Conservation (phyloP, 495 filamentous ascomycete species). For the Neurospora pannonica region DNA sequence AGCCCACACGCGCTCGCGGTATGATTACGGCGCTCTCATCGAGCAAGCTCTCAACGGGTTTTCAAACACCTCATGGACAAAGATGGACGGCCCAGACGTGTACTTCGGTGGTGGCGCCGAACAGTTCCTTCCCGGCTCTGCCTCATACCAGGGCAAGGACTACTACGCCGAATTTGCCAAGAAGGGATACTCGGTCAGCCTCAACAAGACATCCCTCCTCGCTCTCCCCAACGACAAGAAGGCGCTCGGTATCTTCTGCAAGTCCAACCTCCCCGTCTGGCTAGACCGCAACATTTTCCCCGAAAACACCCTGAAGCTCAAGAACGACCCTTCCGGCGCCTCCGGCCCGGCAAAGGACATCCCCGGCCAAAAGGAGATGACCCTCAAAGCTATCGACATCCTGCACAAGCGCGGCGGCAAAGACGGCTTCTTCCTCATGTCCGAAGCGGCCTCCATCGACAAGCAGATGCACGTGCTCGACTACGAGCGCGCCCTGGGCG, state of each 20-base stretch:
- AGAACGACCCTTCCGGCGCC: slow-evolving; percentile 53
- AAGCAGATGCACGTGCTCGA: slow-evolving; percentile 72
- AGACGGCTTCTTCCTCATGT: slow-evolving; percentile 69
- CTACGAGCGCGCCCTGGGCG: slow-evolving; percentile 66
- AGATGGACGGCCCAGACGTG: slow-evolving; percentile 57
- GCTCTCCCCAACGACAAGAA: slow-evolving; percentile 41
- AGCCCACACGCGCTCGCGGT: slow-evolving; percentile 54
- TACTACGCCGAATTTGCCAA: slow-evolving; percentile 59
- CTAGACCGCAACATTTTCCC: slow-evolving; percentile 64
- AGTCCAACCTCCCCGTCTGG: slow-evolving; percentile 58
- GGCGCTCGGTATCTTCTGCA: slow-evolving; percentile 61
- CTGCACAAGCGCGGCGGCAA: slow-evolving; percentile 50
- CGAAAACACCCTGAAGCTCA: slow-evolving; percentile 46
- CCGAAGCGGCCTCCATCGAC: slow-evolving; percentile 66
- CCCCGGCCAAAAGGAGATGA: slow-evolving; percentile 73
- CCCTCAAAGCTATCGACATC: slow-evolving; percentile 65
- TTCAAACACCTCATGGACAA: slow-evolving; percentile 59
- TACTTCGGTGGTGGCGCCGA: slow-evolving; percentile 67
- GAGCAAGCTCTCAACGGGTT: slow-evolving; percentile 49
- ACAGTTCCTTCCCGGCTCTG: slow-evolving; percentile 51
- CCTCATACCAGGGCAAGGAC: slow-evolving; percentile 47
- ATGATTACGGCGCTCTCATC: slow-evolving; percentile 53
- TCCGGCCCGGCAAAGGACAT: slow-evolving; percentile 51
- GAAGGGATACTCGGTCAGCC: slow-evolving; percentile 53
- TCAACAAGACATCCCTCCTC: slow-evolving; percentile 56